phyloP scores from a whole-genome alignment of 257 asterid genomes.

The Solanum sitiens region DNA sequence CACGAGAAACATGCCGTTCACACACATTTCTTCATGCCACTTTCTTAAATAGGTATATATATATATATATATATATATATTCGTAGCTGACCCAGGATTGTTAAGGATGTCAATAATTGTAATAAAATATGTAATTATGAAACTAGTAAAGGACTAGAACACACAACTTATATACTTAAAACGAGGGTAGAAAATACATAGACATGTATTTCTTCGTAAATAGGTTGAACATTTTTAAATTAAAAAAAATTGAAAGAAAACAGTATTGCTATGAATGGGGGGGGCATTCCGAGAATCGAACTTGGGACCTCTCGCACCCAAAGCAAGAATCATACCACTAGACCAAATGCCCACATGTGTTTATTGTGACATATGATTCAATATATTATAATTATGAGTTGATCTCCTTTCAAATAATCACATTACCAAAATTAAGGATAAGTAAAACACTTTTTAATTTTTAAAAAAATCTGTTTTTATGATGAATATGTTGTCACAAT shows the following conservation, averaged over 20 bases:
- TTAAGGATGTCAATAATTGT: too few relatives aligned
- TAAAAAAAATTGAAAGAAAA: too few relatives aligned
- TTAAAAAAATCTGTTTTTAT: too few relatives aligned
- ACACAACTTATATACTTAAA: too few relatives aligned
- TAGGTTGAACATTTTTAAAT: too few relatives aligned
- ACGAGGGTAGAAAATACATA: too few relatives aligned
- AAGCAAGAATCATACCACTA: conserved; percentile 87
- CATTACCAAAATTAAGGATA: not conserved
- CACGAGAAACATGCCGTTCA: conserved; percentile 31
- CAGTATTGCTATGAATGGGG: too few relatives aligned
- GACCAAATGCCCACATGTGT: conserved; percentile 8
- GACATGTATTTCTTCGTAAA: not conserved
- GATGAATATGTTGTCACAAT: not conserved
- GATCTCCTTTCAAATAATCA: not conserved
- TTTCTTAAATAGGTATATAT: not conserved
- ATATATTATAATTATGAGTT: too few relatives aligned
- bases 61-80: too few relatives aligned
- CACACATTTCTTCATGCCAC: not conserved
- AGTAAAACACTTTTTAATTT: not conserved
- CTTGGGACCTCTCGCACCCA: conserved; percentile 80
- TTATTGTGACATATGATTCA: rapidly evolving
- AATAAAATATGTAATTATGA: too few relatives aligned
- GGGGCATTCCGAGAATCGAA: conserved; percentile 68
- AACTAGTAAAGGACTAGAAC: too few relatives aligned
- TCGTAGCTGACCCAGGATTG: too few relatives aligned